Percentiles rank a stretch among this genome's conserved stretches.
phyloP scores from a whole-genome alignment of 1,139 yeast genomes.

The Candida sojae region DNA sequence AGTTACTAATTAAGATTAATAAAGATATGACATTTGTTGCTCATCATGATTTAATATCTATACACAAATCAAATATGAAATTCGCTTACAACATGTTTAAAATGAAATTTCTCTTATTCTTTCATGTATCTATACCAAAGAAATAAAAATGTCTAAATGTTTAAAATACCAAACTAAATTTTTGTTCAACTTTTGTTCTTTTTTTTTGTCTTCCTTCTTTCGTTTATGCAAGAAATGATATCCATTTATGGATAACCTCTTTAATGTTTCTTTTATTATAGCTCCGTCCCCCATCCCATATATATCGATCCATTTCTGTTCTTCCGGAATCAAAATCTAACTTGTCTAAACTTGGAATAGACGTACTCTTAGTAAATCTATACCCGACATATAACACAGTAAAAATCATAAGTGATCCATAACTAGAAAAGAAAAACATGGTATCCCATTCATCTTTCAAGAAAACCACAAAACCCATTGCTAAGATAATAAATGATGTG shows the following conservation, averaged over 20 bases:
- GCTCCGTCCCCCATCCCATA: constrained; percentile 67
- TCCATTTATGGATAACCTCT: constrained; percentile 37
- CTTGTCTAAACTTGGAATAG: constrained; percentile 61
- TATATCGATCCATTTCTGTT: constrained; percentile 67
- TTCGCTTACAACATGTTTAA: no score
- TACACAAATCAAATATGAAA: no score
- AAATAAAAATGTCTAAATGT: no score
- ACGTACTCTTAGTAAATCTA: constrained; percentile 55
- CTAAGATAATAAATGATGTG: constrained; percentile 53
- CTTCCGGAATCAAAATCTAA: constrained; percentile 79
- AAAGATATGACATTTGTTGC: no score
- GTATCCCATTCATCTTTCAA: constrained; percentile 63
- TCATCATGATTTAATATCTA: no score
- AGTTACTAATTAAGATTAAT: no score
- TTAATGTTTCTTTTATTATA: constrained; percentile 37
- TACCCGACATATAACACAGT: constrained; percentile 55
- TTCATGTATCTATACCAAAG: no score
- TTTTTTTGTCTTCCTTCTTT: not conserved
- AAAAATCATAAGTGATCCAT: constrained; percentile 63
- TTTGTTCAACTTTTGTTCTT: not conserved
- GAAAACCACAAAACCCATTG: constrained; percentile 74
- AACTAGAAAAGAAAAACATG: constrained; percentile 64
- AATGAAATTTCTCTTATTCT: no score
- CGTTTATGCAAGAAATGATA: constrained; percentile 36
- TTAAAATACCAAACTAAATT: not conserved